Conservation (phyloP, 2,329 filamentous ascomycete genomes). For the Claviceps sp. region DNA sequence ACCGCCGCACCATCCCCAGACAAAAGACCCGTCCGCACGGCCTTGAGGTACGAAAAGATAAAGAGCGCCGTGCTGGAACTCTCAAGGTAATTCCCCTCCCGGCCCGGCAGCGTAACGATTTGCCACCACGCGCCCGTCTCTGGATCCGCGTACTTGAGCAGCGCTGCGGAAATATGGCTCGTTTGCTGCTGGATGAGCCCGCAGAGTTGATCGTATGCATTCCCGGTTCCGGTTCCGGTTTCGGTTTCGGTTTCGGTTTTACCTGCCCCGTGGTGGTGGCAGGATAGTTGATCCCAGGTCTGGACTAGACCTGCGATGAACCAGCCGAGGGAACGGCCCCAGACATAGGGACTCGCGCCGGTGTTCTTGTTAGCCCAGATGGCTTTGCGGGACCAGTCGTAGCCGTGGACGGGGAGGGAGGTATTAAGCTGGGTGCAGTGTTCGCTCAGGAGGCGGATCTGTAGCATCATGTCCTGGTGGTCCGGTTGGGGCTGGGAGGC, state of each 20-base stretch:
- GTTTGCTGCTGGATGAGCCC: constrained; percentile 9
- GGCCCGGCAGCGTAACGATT: constrained; percentile 31
- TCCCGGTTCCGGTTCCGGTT: no score
- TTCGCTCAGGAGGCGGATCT: constrained; percentile 9
- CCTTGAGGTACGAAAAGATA: constrained; percentile 23
- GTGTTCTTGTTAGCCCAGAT: constrained; percentile 37
- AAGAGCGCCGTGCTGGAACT: constrained; percentile 47
- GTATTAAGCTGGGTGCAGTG: constrained; percentile 3
- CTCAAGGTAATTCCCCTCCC: constrained; percentile 47
- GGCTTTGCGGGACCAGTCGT: constrained; percentile 33
- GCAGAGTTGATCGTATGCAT: constrained; percentile 1
- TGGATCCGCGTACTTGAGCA: constrained; percentile 26
- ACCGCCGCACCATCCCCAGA: not conserved
- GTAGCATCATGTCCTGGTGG: constrained; percentile 11
- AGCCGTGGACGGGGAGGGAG: constrained; percentile 31
- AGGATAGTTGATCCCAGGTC: constrained; percentile 28
- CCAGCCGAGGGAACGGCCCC: constrained; percentile 42
- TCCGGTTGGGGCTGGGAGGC: constrained; percentile 7
- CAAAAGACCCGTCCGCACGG: constrained; percentile 4
- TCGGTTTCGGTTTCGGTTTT: no score
- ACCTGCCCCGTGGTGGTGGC: not conserved
- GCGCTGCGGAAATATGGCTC: not conserved
- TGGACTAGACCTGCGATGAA: constrained; percentile 39
- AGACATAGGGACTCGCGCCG: constrained; percentile 38
- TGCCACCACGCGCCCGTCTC: constrained; percentile 43